Evolutionary conservation across 2,329 filamentous ascomycete genomes (phyloP).

Genomic region (Paecilomyces sp.): DNA sequence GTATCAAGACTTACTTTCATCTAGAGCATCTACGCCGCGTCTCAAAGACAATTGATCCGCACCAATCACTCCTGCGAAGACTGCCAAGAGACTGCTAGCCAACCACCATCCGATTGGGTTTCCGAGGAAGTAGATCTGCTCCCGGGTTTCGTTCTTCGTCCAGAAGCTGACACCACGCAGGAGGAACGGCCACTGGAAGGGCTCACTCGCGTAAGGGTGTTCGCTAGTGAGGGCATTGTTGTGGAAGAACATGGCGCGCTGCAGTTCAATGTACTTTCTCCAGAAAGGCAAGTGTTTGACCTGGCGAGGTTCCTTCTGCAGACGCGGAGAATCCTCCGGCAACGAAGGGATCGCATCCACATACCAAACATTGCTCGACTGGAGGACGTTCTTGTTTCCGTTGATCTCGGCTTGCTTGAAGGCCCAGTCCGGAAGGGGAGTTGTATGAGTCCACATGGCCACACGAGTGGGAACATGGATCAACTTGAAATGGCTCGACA

Average conservation of each 20-base stretch:
- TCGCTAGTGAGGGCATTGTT: conserved; percentile 97
- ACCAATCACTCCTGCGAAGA: conserved; percentile 84
- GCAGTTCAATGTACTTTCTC: conserved; percentile 90
- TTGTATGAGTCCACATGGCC: conserved; percentile 97
- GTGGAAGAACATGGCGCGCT: conserved; percentile 98
- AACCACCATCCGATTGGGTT: conserved; percentile 99
- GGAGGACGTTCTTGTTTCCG: conserved; percentile 89
- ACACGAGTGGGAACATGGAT: conserved; percentile 92
- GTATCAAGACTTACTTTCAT: conserved; percentile 67
- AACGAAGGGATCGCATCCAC: conserved; percentile 86
- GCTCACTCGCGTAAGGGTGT: conserved; percentile 90
- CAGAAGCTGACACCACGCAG: conserved; percentile 97
- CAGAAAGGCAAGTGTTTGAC: conserved; percentile 83
- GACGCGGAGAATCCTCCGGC: conserved; percentile 61
- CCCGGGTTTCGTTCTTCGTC: conserved; percentile 89
- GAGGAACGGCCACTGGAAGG: conserved; percentile 97
- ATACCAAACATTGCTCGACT: conserved; percentile 90
- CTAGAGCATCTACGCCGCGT: conserved; percentile 86
- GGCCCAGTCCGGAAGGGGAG: conserved; percentile 92
- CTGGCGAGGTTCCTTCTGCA: conserved; percentile 67
- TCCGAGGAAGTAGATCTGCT: conserved; percentile 98
- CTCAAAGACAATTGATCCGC: conserved; percentile 91
- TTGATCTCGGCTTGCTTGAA: conserved; percentile 99
- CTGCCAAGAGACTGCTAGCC: conserved; percentile 80
- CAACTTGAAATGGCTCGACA: conserved; percentile 91